A percentile compares a stretch with the other conserved stretches of the same genome.
These are phyloP conservation scores for Apophysomyces sp. DNA, from an alignment of 371 early-diverging fungal genomes.

Conservation along the genomic window DNA sequence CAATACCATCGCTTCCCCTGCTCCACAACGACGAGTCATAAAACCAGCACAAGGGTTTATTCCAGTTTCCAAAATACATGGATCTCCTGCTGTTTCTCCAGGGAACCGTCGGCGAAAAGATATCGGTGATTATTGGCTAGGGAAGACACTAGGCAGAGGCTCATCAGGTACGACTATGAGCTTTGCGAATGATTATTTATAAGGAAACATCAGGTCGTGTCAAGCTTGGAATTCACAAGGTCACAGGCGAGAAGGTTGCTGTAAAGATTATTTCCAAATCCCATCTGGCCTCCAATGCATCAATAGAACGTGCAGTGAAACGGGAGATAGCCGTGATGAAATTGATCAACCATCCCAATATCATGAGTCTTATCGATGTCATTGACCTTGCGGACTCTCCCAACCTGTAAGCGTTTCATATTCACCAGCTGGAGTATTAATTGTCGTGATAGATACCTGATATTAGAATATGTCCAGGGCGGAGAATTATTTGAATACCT, in stretches of 20 bases:
- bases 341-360: conserved; percentile 88
- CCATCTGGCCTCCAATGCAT: conserved; percentile 54
- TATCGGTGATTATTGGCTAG: conserved; percentile 77
- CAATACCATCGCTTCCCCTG: conserved; percentile 36
- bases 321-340: conserved; percentile 95
- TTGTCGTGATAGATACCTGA: conserved; percentile 67
- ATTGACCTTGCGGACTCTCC: conserved; percentile 65
- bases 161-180: conserved; percentile 66
- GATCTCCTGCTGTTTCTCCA: conserved; percentile 25
- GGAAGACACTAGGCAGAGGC: conserved; percentile 81
- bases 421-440: neutral
- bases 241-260: conserved; percentile 78
- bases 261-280: conserved; percentile 87
- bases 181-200: neutral
- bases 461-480: conserved; percentile 97
- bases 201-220: conserved; percentile 62
- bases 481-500: conserved; percentile 96
- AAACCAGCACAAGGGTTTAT: conserved; percentile 18
- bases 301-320: conserved; percentile 81
- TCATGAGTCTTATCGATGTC: conserved; percentile 88
- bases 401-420: conserved; percentile 64
- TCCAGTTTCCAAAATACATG: conserved; percentile 19
- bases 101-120: conserved; percentile 50
- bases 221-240: conserved; percentile 75
- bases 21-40: conserved; percentile 35